Percentiles rank a stretch among this genome's conserved stretches.
These are phyloP conservation scores for Candida broadrunensis DNA, from an alignment of 805 yeast genomes.

Conservation along the genomic window DNA sequence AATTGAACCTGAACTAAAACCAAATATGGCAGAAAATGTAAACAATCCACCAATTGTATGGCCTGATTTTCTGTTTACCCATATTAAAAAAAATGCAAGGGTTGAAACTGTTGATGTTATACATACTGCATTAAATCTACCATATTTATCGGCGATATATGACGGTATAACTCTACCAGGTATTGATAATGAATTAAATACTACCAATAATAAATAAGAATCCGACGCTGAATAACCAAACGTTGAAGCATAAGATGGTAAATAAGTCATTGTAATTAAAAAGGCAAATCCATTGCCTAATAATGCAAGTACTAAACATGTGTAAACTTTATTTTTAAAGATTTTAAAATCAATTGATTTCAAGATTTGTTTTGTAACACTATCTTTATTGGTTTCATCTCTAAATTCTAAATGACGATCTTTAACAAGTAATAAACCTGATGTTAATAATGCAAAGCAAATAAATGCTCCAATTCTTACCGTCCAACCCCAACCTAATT, in stretches of 20 bases:
- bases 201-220: slow-evolving; percentile 19
- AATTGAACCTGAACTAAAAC: slow-evolving; percentile 26
- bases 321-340: slow-evolving; percentile 19
- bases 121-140: slow-evolving; percentile 23
- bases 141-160: slow-evolving; percentile 21
- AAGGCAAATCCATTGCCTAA: slow-evolving; percentile 29
- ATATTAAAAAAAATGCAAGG: slow-evolving; percentile 17
- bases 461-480: slow-evolving; percentile 44
- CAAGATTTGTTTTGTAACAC: slow-evolving; percentile 12
- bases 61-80: slow-evolving; percentile 22
- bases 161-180: slow-evolving; percentile 26
- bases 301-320: slow-evolving; percentile 20
- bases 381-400: slow-evolving; percentile 3
- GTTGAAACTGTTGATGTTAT: slow-evolving; percentile 12
- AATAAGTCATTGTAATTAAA: slow-evolving; percentile 19
- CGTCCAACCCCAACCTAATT: slow-evolving; percentile 61
- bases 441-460: slow-evolving; percentile 14
- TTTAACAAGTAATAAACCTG: slow-evolving; percentile 13
- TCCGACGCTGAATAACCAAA: slow-evolving; percentile 15
- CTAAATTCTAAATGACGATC: slow-evolving; percentile 17
- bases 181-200: slow-evolving; percentile 22
- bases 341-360: slow-evolving; percentile 22
- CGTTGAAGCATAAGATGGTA: slow-evolving; percentile 23
- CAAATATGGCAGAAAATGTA: slow-evolving; percentile 22
- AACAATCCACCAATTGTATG: slow-evolving; percentile 20